Evolutionary conservation across 768 basidiomycete genomes (phyloP).

Genomic region (Paxillus involutus): DNA sequence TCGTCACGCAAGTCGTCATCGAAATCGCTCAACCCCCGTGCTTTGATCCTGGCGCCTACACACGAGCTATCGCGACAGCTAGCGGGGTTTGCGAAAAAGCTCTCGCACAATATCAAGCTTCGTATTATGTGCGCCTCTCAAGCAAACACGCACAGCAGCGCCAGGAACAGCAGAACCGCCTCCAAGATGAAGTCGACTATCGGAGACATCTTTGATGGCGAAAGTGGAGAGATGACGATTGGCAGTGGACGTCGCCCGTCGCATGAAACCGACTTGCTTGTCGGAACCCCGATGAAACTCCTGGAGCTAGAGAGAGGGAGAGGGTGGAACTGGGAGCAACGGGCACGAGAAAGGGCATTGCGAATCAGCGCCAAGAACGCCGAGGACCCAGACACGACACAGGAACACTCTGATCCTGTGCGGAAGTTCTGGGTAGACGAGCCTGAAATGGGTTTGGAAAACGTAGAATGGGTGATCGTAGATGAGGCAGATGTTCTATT

Average conservation of each 20-base stretch:
- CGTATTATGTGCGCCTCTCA: conserved; percentile 72
- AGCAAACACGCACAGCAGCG: conserved; percentile 42
- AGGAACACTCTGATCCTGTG: conserved; percentile 14
- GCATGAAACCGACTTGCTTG: conserved; percentile 50
- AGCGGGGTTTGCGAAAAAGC: conserved; percentile 66
- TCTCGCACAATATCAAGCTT: conserved; percentile 74
- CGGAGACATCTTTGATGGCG: conserved; percentile 15
- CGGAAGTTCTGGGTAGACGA: conserved; percentile 44
- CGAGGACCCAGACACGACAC: conserved; percentile 22
- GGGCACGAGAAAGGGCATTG: conserved; percentile 23
- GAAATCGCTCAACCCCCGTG: conserved; percentile 60
- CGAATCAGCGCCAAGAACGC: conserved; percentile 25
- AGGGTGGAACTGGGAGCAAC: conserved; percentile 50
- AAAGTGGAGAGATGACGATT: conserved; percentile 30
- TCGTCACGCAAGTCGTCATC: conserved; percentile 11
- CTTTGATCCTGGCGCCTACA: conserved; percentile 81
- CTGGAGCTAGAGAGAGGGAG: conserved; percentile 58
- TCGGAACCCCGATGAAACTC: conserved; percentile 65
- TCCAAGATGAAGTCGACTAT: conserved; percentile 43
- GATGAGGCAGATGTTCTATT: conserved; percentile 93
- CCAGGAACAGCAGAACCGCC: conserved; percentile 38
- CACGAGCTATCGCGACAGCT: conserved; percentile 88
- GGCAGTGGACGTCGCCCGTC: conserved; percentile 16
- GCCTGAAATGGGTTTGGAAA: conserved; percentile 60
- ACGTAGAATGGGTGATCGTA: conserved; percentile 85